Evolutionary conservation across 257 asterid species (phyloP), one percentile per base, ranked within the genome.

Genomic region (Fraxinus americana): DNA sequence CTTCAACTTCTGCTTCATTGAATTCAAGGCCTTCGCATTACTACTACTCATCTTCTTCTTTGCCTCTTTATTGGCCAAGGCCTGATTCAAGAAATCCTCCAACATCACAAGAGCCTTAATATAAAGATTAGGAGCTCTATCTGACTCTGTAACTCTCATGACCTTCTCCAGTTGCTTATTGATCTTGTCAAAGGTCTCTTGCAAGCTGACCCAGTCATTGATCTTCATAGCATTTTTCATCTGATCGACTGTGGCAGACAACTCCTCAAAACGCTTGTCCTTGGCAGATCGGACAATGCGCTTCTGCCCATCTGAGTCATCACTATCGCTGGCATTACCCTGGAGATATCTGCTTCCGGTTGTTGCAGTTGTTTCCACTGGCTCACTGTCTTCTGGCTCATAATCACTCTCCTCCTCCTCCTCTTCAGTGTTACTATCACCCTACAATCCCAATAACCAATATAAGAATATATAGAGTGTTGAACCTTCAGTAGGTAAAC

Each of bases 21-120:
- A 84, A 88, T 96, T 93, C 89, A 93, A 80, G 66, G 96, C 99
- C 90, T 93, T 93, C 1, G 99, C 96, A 83, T 96, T 96, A 73
- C 96, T 96, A 38, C 91, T 90, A 75, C 98, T 96, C 99, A 96
- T 96, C 86, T 93, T 96, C 91, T 96, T 96, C 90, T 92, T 96
- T 0, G 97, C 96, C 86, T 96, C 99, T 88, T 96, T 96, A 75
- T 91, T 96, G 70, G 96, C 93, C 81, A 88, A 61, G 19, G 98
- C 87, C 89, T 90, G 92, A 67, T 88, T 92, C 87, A 96, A 78
- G 83, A 87, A 89, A 75, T 96, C 97, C 85, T 93, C 97, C 85
- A 96, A 69, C 94, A 83, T 90, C 70, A 96, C 97, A 25, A 96
- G 96, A 79, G 98, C 97, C 87, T 91, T 96, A 25, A 96, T 84